Base-by-base conservation (phyloP, 768 basidiomycete genomes). In the Gloeopeniophorella convolvens region DNA sequence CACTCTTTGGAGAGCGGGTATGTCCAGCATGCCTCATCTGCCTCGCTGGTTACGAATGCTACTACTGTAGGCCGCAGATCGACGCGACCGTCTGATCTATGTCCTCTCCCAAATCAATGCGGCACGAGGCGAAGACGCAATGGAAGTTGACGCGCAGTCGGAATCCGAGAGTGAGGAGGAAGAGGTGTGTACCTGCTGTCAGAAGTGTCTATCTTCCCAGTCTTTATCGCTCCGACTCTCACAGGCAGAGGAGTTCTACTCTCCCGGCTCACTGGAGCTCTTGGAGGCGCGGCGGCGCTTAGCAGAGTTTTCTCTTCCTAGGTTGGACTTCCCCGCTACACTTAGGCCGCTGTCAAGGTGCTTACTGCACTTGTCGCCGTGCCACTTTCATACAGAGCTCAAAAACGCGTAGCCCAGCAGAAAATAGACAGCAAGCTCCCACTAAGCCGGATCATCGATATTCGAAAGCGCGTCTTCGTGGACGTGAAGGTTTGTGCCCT, bases 1-100 rank as follows among this genome's bases (percentile, higher is more conserved):
- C 94, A 5, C 76, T 98, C 23, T 99, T 98, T 60, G 96, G 94
- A 56, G 96, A 98, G 78, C 83, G 92, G 51, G 93, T 96, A 63
- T 66, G 90, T 80, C n/a, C 2, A 35, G 37, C 28, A 26, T 20
- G 6, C 36, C 20, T 37, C 23, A 39, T 23, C 26, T 24, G 13
- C 33, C 48, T 35, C 45, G 61, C 32, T 37, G 31, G 41, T 49
- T 53, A 55, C 50, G 59, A 39, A 55, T 55, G 20, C 21, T 35
- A 39, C 51, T 51, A 55, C 57, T 35, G 56, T 65, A 97, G 93
- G 89, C 91, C 59, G 92, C 93, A 62, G 96, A 99, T 72, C 78
- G 95, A 58, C 73, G 96, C 64, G 95, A 96, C 69, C 89, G 95
- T 71, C 73, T 99, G 58, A 93, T 91, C 60, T 91, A 94, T 67